Evolutionary conservation across 495 filamentous ascomycete species (phyloP), one percentile per base, ranked within the genome.

Genomic region (Cudoniella acicularis): DNA sequence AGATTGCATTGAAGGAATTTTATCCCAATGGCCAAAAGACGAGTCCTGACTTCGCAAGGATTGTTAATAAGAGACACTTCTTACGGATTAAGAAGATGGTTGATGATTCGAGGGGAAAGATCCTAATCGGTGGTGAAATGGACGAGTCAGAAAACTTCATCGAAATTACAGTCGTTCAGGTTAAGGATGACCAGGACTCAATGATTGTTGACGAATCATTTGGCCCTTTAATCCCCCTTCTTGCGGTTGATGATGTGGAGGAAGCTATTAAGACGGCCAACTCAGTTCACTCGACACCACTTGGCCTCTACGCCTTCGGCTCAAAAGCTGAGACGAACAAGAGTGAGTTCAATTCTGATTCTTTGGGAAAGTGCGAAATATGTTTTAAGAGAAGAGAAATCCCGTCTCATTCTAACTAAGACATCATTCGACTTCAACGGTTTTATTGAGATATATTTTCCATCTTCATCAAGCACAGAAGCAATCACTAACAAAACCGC

Each of bases 31-130:
- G 95, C 17, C 83, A 87, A 24, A 85, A 87, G 67, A 75, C 75
- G 6, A 91, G 87, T 51, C 74, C 79, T 2, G 92, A 96, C 62
- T 91, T 89, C 65, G 81, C 77, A 1, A 83, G 86, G 41, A 92
- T 97, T 57, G 79, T 96, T 62, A 94, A 93, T 69, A 73, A 82
- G 61, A 74, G 80, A 13, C 83, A 91, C 57, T 98, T 91, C 72
- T 75, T 82, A 41, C 85, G 93, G n/a, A 79, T 98, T 36, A 95
- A 94, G 82, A 79, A 80, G 48, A 90, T 97, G 87, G 73, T 98
- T 17, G 89, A 96, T 67, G 79, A 83, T 54, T 87, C 84, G 47
- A 82, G 81, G 58, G 94, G 95, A 70, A 87, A 88, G 75, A 92
- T 98, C 54, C 69, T 96, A 43, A 75, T 96, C 67, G 92, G 92